These are phyloP conservation scores for Mucor sp. DNA, from an alignment of 371 early-diverging fungal species.

Conservation along the genomic window DNA sequence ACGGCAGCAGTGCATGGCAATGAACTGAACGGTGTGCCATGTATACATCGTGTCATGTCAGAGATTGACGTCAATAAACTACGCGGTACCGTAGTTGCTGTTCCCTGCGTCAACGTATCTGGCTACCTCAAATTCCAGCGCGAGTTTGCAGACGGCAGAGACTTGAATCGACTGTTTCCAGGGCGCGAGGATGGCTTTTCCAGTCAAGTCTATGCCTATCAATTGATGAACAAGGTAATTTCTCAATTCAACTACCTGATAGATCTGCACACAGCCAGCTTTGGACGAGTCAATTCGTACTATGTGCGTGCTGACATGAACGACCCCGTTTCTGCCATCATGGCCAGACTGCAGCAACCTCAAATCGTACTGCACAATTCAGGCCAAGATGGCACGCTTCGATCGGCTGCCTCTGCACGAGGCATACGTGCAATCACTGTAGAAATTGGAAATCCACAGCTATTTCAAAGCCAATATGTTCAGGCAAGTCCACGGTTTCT, in stretches of 20 bases:
- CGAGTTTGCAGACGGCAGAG: conserved; percentile 82
- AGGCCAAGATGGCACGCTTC: conserved; percentile 62
- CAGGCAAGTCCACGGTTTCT: conserved; percentile 51
- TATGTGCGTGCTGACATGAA: conserved; percentile 91
- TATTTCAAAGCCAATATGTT: conserved; percentile 75
- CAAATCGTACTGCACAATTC: conserved; percentile 64
- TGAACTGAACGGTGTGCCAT: conserved; percentile 90
- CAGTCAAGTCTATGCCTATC: conserved; percentile 81
- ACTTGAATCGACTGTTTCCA: conserved; percentile 87
- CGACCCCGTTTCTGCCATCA: conserved; percentile 66
- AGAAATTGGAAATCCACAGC: conserved; percentile 80
- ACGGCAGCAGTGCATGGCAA: conserved; percentile 90
- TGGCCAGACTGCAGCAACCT: conserved; percentile 90
- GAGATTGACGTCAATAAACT: conserved; percentile 77
- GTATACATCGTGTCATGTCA: conserved; percentile 78
- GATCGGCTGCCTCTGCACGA: conserved; percentile 79
- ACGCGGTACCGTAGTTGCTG: conserved; percentile 84
- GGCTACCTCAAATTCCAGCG: conserved; percentile 81
- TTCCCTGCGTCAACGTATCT: conserved; percentile 86
- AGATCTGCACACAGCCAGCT: conserved; percentile 88
- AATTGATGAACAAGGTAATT: conserved; percentile 78
- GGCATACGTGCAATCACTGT: conserved; percentile 90
- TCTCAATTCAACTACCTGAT: conserved; percentile 80
- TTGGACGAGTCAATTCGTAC: conserved; percentile 84
- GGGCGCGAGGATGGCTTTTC: conserved; percentile 74